phyloP scores from a whole-genome alignment of 306 rosid species.

The Prunus salicina region DNA sequence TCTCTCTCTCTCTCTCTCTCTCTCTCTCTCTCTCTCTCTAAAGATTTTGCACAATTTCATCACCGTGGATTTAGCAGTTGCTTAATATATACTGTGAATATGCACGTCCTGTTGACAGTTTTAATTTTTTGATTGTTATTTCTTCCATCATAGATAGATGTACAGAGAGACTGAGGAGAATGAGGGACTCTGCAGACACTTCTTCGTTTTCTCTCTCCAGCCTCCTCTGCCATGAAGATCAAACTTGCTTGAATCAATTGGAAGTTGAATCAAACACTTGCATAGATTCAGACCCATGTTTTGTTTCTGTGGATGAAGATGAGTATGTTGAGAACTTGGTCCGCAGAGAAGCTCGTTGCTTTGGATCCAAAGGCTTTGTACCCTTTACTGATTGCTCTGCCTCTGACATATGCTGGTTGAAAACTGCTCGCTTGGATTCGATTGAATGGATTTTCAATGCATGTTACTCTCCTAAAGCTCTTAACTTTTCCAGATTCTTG shows the following conservation, averaged over 20 bases:
- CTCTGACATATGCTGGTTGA: slow-evolving; percentile 35
- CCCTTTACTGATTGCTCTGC: slow-evolving; percentile 29
- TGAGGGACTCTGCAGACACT: slow-evolving; percentile 42
- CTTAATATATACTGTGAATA: slow-evolving; percentile 15
- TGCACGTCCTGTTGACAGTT: slow-evolving; percentile 15
- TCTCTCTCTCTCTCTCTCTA: slow-evolving; percentile 16
- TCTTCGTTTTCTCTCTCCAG: slow-evolving; percentile 40
- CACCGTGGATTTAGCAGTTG: slow-evolving; percentile 35
- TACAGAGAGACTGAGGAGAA: slow-evolving; percentile 24
- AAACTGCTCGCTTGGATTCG: slow-evolving; percentile 56
- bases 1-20: slow-evolving; percentile 7
- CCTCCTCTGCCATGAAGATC: slow-evolving; percentile 66
- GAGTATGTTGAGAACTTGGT: slow-evolving; percentile 58
- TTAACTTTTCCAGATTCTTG: not conserved
- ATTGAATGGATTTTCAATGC: slow-evolving; percentile 87
- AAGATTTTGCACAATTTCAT: slow-evolving; percentile 22
- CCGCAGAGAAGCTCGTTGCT: slow-evolving; percentile 43
- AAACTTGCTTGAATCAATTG: slow-evolving; percentile 31
- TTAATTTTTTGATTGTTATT: slow-evolving; percentile 6
- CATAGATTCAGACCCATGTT: slow-evolving; percentile 26
- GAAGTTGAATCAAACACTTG: slow-evolving; percentile 14
- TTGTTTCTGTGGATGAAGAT: slow-evolving; percentile 51
- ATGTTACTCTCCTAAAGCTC: slow-evolving; percentile 32
- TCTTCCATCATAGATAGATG: slow-evolving; percentile 8
- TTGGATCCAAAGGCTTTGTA: slow-evolving; percentile 33